These are phyloP conservation scores for Dryas drummondii DNA, from an alignment of 306 rosid species.

Conservation along the genomic window DNA sequence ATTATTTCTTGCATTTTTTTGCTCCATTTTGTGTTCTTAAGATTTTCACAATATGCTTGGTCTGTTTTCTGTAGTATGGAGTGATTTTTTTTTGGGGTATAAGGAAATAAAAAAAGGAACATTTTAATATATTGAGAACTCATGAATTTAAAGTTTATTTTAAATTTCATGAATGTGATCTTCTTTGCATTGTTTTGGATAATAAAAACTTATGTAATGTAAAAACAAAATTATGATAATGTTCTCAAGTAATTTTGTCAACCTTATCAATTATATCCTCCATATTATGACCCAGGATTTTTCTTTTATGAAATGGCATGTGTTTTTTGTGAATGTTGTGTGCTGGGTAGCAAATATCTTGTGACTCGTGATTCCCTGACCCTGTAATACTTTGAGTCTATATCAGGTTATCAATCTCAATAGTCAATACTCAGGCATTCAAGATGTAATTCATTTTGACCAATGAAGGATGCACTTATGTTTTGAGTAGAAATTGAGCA, in stretches of 20 bases:
- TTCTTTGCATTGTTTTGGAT: constrained; percentile 5
- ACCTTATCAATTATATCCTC: not conserved
- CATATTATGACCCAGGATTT: not conserved
- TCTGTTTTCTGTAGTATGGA: not conserved
- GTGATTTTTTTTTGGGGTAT: not conserved
- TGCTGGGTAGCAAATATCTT: not conserved
- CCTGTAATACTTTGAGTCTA: not conserved
- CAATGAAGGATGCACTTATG: not conserved
- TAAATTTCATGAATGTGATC: not conserved
- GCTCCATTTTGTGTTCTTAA: not conserved
- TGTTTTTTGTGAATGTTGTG: not conserved
- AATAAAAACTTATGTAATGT: not conserved
- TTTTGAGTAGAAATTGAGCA: not conserved
- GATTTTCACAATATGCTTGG: not conserved
- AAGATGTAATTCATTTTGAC: not conserved
- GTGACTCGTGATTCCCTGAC: not conserved
- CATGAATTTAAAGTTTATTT: not conserved
- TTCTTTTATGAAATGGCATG: not conserved
- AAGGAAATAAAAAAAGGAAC: not conserved
- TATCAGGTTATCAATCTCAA: not conserved
- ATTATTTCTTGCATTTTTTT: constrained; percentile 19
- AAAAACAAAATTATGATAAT: not conserved
- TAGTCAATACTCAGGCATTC: not conserved
- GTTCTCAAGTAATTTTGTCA: not conserved
- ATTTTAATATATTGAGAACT: not conserved